phyloP scores from a whole-genome alignment of 2,329 filamentous ascomycete genomes.

The Exophiala aquamarina region DNA sequence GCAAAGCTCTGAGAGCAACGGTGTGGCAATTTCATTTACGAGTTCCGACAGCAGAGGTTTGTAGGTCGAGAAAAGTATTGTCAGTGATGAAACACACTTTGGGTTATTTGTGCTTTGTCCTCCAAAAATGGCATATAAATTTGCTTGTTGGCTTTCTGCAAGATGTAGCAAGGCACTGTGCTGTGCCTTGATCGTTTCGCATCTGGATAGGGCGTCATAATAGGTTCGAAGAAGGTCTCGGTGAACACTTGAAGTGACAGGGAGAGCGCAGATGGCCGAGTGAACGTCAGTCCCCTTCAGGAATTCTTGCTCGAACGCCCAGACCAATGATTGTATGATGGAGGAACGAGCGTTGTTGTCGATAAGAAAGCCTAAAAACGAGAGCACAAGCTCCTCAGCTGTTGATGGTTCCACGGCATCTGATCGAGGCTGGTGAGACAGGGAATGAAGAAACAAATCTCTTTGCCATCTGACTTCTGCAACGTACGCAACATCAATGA shows the following conservation, averaged over 20 bases:
- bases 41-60: neutral
- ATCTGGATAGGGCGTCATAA: slow-evolving; percentile 1
- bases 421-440: neutral
- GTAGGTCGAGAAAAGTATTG: neutral
- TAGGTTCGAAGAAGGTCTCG: neutral
- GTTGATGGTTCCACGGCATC: neutral
- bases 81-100: neutral
- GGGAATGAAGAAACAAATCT: slow-evolving; percentile 1
- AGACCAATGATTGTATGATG: neutral
- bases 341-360: neutral
- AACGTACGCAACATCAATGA: neutral
- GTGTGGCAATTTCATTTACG: neutral
- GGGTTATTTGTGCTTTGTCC: slow-evolving; percentile 1
- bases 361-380: slow-evolving; percentile 1
- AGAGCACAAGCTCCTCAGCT: slow-evolving; percentile 1
- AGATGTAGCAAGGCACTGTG: neutral
- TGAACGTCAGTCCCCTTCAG: neutral
- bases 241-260: neutral
- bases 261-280: neutral
- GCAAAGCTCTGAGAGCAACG: neutral
- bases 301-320: slow-evolving; percentile 2
- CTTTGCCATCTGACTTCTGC: slow-evolving; percentile 1
- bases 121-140: neutral
- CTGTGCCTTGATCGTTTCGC: neutral
- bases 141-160: neutral